phyloP scores from a whole-genome alignment of 2,329 filamentous ascomycete genomes.

The Cordyceps tenuipes region DNA sequence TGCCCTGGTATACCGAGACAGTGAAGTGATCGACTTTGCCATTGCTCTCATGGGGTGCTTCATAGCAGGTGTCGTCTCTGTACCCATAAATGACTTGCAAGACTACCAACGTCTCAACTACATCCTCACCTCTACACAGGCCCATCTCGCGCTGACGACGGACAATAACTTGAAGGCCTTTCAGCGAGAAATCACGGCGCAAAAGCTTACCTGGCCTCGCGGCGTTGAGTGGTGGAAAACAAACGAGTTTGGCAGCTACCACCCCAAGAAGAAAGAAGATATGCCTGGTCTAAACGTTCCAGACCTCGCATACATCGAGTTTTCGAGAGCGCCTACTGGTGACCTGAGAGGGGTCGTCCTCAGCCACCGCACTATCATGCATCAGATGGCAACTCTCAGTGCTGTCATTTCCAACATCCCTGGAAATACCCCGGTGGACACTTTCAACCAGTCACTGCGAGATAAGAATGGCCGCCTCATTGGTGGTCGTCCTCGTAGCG shows the following conservation, averaged over 20 bases:
- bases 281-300: slow-evolving; percentile 76
- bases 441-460: slow-evolving; percentile 63
- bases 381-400: slow-evolving; percentile 95
- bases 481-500: slow-evolving; percentile 57
- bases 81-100: slow-evolving; percentile 95
- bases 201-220: slow-evolving; percentile 93
- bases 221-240: slow-evolving; percentile 99
- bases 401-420: slow-evolving; percentile 84
- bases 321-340: slow-evolving; percentile 88
- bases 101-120: slow-evolving; percentile 92
- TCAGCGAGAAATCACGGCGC: slow-evolving; percentile 87
- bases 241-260: slow-evolving; percentile 95
- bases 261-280: slow-evolving; percentile 92
- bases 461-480: slow-evolving; percentile 73
- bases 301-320: slow-evolving; percentile 96
- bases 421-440: slow-evolving; percentile 58
- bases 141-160: slow-evolving; percentile 91
- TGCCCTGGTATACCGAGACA: slow-evolving; percentile 88
- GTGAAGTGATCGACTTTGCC: slow-evolving; percentile 94
- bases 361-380: slow-evolving; percentile 98
- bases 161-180: slow-evolving; percentile 98
- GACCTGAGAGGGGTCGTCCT: slow-evolving; percentile 91
- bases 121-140: slow-evolving; percentile 92
- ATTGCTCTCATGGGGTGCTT: slow-evolving; percentile 94
- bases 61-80: slow-evolving; percentile 94